Evolutionary conservation across 2,329 filamentous ascomycete genomes (phyloP), one percentile per base, ranked within the genome.

Genomic region (Fusarium mangiferae): DNA sequence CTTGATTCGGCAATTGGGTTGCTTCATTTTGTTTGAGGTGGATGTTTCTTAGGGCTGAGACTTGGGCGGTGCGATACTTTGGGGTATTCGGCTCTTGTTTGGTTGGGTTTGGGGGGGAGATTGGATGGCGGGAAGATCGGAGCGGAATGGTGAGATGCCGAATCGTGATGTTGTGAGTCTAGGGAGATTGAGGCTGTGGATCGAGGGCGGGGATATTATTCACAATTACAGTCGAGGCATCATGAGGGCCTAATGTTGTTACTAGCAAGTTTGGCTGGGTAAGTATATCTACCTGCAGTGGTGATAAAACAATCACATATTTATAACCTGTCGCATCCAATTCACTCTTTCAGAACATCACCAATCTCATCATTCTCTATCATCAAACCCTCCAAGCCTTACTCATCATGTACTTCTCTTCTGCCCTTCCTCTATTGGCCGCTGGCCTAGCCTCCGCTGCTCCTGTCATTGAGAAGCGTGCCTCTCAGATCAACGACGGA

Each of bases 371-470:
- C 2, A 20, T 12, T 30, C 11, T 30, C 26, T 17, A 30, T 6
- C 15, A 30, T 6, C 45, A 48, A 48, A 7, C 14, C 9, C 22
- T 22, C n/a, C n/a, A 46, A 22, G 10, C 38, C 26, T 48, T 48
- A 48, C 4, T 48, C 45, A 48, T 48, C 45, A 48, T 51, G 48
- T 7, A 59, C 41, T 73, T 75, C 57, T 70, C 72, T 38, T 24
- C 68, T 22, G 46, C 63, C 18, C 30, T 74, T 36, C 51, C 54
- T 17, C 44, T 74, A 22, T 54, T 49, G 60, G 72, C 72, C 20
- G 68, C 68, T 33, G 56, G 72, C 49, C 57, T 74, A 3, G 72
- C 46, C 28, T 72, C 72, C 8, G 72, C 72, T 15, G 72, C 72
- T 7, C 72, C 72, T 11, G 41, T 62, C 4, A 38, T 75, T 0